Evolutionary conservation across 257 asterid genomes (phyloP).

Genomic region (Marsdenia floribunda): DNA sequence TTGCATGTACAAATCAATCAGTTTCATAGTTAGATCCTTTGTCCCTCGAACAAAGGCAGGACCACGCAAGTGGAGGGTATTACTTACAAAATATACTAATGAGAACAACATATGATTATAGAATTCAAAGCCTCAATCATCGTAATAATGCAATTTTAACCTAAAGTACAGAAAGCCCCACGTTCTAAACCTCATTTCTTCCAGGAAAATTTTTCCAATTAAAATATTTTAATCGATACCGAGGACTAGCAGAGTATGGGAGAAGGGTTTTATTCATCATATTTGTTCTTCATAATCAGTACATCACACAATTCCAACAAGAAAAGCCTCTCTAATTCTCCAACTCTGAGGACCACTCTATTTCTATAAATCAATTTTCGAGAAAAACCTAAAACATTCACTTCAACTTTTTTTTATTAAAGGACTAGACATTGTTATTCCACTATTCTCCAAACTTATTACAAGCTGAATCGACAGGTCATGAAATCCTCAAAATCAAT

Average conservation of each 20-base stretch:
- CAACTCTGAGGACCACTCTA: slow-evolving; percentile 19
- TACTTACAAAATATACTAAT: slow-evolving; percentile 9
- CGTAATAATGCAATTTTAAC: neutral
- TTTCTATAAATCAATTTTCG: neutral
- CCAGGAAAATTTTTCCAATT: slow-evolving; percentile 3
- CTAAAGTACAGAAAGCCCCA: neutral
- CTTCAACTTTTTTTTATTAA: neutral
- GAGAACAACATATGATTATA: neutral
- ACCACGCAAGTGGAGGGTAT: slow-evolving; percentile 9
- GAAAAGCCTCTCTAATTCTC: slow-evolving; percentile 6
- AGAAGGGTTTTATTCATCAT: neutral
- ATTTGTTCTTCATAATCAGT: slow-evolving; percentile 8
- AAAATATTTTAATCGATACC: neutral
- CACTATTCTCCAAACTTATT: neutral
- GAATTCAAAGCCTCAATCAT: neutral
- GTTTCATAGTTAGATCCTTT: slow-evolving; percentile 8
- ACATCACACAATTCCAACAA: slow-evolving; percentile 3
- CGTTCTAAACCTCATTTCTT: neutral
- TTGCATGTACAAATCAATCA: neutral
- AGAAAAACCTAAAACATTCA: neutral
- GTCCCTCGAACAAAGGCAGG: slow-evolving; percentile 14
- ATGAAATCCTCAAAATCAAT: slow-evolving; percentile 1
- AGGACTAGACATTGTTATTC: slow-evolving; percentile 2
- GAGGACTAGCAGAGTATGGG: too few relatives aligned
- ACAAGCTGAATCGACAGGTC: neutral